These are phyloP conservation scores for Acanthamoeba culbertsoni DNA, from an alignment of 208 protist genomes.

Conservation along the genomic window DNA sequence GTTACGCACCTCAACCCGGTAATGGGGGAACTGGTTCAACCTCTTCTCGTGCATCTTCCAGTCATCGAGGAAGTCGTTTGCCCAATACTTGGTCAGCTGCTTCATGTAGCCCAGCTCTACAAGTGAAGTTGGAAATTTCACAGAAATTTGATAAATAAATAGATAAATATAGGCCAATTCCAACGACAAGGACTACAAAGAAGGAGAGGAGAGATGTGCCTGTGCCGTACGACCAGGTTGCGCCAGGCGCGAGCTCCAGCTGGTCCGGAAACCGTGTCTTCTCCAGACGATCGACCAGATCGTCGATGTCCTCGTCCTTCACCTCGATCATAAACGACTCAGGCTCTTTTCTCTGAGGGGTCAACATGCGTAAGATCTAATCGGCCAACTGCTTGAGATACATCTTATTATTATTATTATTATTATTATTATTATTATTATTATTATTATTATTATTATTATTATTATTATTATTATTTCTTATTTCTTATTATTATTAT, in stretches of 20 bases:
- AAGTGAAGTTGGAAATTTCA: no score
- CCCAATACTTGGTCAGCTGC: constrained; percentile 36
- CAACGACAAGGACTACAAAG: background rate
- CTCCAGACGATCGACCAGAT: constrained; percentile 4
- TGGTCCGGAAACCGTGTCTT: constrained; percentile 39
- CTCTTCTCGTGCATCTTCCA: constrained; percentile 50
- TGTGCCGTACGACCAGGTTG: background rate
- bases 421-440: no score
- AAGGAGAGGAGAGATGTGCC: background rate
- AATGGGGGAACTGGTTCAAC: constrained; percentile 50
- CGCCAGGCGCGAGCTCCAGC: background rate
- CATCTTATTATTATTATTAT: no score
- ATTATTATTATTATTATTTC: no score
- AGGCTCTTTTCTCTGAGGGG: background rate
- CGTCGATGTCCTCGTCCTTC: constrained; percentile 39
- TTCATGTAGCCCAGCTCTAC: constrained; percentile 42
- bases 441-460: no score
- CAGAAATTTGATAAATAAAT: no score
- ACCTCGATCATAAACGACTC: constrained; percentile 37
- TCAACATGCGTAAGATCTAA: no score
- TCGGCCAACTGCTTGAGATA: no score
- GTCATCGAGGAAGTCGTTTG: constrained; percentile 37
- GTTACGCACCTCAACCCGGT: background rate
- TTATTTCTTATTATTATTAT: no score
- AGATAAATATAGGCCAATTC: background rate